Conservation (phyloP, 2,329 filamentous ascomycete genomes). For the Sarocladium strictum region DNA sequence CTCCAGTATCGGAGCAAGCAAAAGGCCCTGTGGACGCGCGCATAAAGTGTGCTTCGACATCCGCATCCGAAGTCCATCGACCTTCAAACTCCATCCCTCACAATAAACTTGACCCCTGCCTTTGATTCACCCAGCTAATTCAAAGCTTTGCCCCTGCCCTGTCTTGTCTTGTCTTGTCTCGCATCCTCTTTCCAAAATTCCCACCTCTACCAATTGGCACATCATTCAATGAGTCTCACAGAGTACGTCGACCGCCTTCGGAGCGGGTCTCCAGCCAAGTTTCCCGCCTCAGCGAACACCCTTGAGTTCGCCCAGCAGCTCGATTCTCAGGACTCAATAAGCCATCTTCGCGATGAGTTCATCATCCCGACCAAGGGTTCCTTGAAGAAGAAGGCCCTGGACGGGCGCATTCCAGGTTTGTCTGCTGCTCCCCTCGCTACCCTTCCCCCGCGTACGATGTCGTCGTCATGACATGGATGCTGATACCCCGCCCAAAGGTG, state of each 20-base stretch:
- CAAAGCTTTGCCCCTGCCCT: not conserved
- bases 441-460: not conserved
- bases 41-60: slow-evolving; percentile 10
- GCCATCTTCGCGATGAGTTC: slow-evolving; percentile 62
- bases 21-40: not conserved
- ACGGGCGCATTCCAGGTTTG: slow-evolving; percentile 34
- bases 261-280: slow-evolving; percentile 33
- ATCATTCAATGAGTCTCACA: slow-evolving; percentile 31
- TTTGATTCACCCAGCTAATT: not conserved
- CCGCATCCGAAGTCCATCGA: not conserved
- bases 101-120: not conserved
- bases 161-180: not conserved
- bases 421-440: not conserved
- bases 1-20: slow-evolving; percentile 1
- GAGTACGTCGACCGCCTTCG: slow-evolving; percentile 33
- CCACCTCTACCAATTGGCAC: not conserved
- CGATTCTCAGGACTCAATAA: slow-evolving; percentile 56
- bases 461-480: not conserved
- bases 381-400: slow-evolving; percentile 56
- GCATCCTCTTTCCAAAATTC: not conserved
- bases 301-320: slow-evolving; percentile 44
- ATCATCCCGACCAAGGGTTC: slow-evolving; percentile 70
- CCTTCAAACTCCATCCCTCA: not conserved
- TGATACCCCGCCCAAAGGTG: not conserved
- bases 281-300: slow-evolving; percentile 41